Conservation (phyloP, 192 early-diverging fungal genomes). For the Coemansia sp. region DNA sequence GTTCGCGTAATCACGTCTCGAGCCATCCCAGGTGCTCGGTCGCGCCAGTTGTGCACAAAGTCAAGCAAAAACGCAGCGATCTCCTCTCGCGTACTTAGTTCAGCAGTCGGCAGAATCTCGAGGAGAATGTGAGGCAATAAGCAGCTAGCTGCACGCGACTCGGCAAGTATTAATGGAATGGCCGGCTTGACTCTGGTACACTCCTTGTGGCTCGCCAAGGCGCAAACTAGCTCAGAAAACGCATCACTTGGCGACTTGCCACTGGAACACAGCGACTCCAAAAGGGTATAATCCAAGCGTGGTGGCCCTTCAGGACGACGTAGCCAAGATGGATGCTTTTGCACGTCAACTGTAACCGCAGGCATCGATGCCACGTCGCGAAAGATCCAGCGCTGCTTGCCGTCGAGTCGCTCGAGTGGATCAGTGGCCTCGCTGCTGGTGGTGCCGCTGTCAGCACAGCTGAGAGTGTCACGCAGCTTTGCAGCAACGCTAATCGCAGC, state of each 20-base stretch:
- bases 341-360: background rate
- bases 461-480: background rate
- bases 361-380: constrained; percentile 33
- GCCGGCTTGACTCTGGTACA: constrained; percentile 19
- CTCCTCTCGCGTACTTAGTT: constrained; percentile 16
- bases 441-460: background rate
- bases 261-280: constrained; percentile 24
- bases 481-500: constrained; percentile 32
- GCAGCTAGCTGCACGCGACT: constrained; percentile 30
- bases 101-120: constrained; percentile 24
- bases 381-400: constrained; percentile 23
- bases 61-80: constrained; percentile 44
- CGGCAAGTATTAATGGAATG: constrained; percentile 31
- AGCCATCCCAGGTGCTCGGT: constrained; percentile 34
- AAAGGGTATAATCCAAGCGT: constrained; percentile 23
- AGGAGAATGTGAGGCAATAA: constrained; percentile 38
- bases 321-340: constrained; percentile 15
- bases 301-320: background rate
- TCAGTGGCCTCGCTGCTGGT: background rate
- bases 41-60: constrained; percentile 50
- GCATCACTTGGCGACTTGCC: constrained; percentile 18
- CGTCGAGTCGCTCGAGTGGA: constrained; percentile 18
- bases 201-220: constrained; percentile 25
- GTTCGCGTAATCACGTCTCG: constrained; percentile 27
- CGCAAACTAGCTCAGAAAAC: constrained; percentile 33